phyloP scores from a whole-genome alignment of 768 basidiomycete genomes.

The Auricularia sp. region DNA sequence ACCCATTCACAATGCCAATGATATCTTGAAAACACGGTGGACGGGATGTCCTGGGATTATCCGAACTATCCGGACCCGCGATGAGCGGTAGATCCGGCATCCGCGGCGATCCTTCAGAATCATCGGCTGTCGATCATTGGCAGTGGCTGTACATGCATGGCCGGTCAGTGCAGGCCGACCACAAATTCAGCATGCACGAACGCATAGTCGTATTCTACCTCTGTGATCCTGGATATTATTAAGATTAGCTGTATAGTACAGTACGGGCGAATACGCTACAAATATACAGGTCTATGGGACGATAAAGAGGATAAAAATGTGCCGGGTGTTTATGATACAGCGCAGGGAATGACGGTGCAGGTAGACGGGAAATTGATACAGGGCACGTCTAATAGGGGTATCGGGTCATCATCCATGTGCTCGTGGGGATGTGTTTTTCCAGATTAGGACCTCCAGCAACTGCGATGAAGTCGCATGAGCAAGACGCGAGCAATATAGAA shows the following conservation, averaged over 20 bases:
- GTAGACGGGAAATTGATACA: no score
- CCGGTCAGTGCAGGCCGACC: background rate
- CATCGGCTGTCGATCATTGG: background rate
- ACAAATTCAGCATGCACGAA: no score
- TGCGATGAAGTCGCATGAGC: background rate
- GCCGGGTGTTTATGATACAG: background rate
- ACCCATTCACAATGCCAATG: no score
- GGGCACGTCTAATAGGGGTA: no score
- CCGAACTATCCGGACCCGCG: background rate
- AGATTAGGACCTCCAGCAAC: background rate
- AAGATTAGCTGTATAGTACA: background rate
- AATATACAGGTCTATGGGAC: background rate
- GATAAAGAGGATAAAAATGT: no score
- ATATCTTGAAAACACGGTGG: background rate
- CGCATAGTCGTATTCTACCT: no score
- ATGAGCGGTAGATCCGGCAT: background rate
- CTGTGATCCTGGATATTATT: background rate
- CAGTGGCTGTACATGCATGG: background rate
- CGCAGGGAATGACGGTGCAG: no score
- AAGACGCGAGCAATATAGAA: background rate
- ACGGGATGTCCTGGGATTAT: background rate
- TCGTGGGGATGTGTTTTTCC: background rate
- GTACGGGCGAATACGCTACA: background rate
- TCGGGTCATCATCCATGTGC: no score
- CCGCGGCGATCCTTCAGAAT: background rate